Evolutionary conservation across 1,284 basidiomycete species (phyloP).

Genomic region (Sanghuangporus weigelae): DNA sequence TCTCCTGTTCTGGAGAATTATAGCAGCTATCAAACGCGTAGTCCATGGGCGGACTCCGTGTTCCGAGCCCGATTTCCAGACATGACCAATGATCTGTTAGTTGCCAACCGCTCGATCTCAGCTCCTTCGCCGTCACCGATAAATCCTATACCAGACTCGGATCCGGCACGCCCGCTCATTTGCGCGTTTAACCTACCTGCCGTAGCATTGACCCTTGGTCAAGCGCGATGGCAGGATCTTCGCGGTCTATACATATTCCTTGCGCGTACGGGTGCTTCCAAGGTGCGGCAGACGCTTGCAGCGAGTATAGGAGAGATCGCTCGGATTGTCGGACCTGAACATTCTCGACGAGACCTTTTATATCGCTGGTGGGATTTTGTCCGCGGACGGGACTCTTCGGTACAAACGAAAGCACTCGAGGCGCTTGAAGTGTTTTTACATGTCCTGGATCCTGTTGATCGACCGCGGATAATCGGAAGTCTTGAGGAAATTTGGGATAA

Average conservation of each 20-base stretch:
- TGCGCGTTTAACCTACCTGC: slow-evolving; percentile 96
- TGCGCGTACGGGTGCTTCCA: slow-evolving; percentile 49
- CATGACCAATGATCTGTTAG: slow-evolving; percentile 3
- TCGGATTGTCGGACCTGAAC: slow-evolving; percentile 72
- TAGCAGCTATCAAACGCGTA: not conserved
- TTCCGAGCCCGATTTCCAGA: not conserved
- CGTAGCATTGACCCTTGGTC: slow-evolving; percentile 81
- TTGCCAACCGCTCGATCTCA: slow-evolving; percentile 19
- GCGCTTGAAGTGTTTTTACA: slow-evolving; percentile 55
- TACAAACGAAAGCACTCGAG: slow-evolving; percentile 67
- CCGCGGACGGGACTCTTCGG: slow-evolving; percentile 58
- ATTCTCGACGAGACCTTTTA: slow-evolving; percentile 68
- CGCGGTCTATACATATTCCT: slow-evolving; percentile 67
- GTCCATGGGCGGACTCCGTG: not conserved
- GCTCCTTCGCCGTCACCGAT: slow-evolving; percentile 20
- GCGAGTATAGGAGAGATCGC: slow-evolving; percentile 90
- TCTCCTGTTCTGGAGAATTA: not conserved
- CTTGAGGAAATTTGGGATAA: slow-evolving; percentile 62
- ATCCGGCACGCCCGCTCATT: slow-evolving; percentile 76
- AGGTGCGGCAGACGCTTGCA: slow-evolving; percentile 75
- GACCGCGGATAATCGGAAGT: slow-evolving; percentile 47
- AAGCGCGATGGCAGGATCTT: slow-evolving; percentile 72
- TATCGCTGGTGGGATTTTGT: slow-evolving; percentile 67
- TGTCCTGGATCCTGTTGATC: slow-evolving; percentile 45
- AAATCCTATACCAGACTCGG: slow-evolving; percentile 19